Conservation (phyloP, 164 flowering plant genomes). For the Tetracentron sinense region DNA sequence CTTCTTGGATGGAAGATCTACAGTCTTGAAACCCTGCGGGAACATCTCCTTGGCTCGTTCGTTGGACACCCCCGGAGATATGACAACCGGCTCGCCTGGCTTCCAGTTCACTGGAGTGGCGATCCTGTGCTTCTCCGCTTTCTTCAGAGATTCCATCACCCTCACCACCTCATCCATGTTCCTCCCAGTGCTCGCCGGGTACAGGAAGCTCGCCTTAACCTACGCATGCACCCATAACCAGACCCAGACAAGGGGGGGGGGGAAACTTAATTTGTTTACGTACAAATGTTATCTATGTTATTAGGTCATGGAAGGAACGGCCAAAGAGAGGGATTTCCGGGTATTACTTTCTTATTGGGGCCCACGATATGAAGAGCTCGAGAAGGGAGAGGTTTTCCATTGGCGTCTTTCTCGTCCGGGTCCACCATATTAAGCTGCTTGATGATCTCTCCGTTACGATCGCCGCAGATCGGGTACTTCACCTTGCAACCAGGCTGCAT, state of each 20-base stretch:
- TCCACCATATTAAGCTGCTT: conserved; percentile 87
- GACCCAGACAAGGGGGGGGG: too few species aligned
- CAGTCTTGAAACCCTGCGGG: conserved; percentile 57
- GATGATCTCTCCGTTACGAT: conserved; percentile 57
- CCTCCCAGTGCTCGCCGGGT: conserved; percentile 74
- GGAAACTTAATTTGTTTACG: too few species aligned
- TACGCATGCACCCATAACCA: not conserved
- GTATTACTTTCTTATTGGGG: conserved; percentile 55
- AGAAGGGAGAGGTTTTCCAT: conserved; percentile 52
- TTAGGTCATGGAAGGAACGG: too few species aligned
- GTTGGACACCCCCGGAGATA: conserved; percentile 56
- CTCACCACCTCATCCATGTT: conserved; percentile 91
- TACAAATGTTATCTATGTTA: too few species aligned
- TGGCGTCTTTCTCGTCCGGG: conserved; percentile 67
- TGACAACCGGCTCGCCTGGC: conserved; percentile 64
- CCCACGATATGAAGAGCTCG: conserved; percentile 81
- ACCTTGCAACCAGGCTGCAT: conserved; percentile 66
- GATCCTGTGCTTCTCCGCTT: conserved; percentile 54
- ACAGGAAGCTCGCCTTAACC: conserved; percentile 81
- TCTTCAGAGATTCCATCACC: conserved; percentile 66
- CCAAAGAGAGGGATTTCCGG: too few species aligned
- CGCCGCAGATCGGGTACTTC: conserved; percentile 66
- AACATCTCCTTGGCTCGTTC: conserved; percentile 69
- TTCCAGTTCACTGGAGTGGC: conserved; percentile 90
- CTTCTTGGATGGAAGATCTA: conserved; percentile 66